These are phyloP conservation scores for Aspergillus heteromorphus DNA, from an alignment of 495 filamentous ascomycete species.

Conservation along the genomic window DNA sequence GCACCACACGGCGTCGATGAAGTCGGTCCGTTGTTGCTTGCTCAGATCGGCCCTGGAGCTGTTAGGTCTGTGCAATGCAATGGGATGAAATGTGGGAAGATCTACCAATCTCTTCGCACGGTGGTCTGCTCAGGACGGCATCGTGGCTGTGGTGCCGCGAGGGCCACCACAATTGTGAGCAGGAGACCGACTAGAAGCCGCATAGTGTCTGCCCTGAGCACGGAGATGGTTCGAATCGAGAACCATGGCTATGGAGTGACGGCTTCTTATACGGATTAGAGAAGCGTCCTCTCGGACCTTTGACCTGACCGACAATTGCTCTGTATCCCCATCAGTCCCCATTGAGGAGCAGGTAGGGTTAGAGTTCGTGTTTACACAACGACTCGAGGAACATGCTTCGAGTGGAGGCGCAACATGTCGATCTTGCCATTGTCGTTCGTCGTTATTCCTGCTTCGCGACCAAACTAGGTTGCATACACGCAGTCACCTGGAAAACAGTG, in stretches of 20 bases:
- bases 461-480: no score
- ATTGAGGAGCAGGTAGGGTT: no score
- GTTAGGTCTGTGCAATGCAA: background rate
- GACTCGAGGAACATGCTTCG: background rate
- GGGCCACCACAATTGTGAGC: background rate
- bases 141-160: background rate
- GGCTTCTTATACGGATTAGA: no score
- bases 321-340: no score
- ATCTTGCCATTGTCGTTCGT: no score
- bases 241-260: no score
- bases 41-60: conserved; percentile 35
- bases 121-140: background rate
- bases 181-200: background rate
- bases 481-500: no score
- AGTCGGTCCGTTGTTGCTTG: conserved; percentile 30
- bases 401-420: no score
- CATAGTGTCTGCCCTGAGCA: conserved; percentile 3
- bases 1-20: conserved; percentile 45
- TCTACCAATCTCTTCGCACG: background rate
- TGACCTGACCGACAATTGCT: no score
- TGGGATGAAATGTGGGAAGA: background rate
- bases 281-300: no score
- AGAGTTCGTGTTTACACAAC: background rate
- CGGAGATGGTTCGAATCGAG: no score
- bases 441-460: background rate